Conservation (phyloP, 768 basidiomycete species). For the Termitomyces sp. region DNA sequence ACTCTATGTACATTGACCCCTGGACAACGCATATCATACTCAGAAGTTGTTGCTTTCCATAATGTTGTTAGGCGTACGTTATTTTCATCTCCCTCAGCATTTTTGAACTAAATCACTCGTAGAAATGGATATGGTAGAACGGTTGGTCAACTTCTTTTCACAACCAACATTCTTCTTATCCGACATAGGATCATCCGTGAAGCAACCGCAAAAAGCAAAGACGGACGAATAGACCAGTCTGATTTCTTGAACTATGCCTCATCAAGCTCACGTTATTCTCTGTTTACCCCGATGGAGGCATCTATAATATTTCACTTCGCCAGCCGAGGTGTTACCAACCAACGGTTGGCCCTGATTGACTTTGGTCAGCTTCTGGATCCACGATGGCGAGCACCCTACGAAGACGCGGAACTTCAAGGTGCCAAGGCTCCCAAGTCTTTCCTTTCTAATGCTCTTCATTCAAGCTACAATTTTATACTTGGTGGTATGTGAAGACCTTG, state of each 20-base stretch:
- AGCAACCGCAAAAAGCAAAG: conserved; percentile 84
- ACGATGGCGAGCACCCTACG: conserved; percentile 73
- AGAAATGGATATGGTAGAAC: conserved; percentile 98
- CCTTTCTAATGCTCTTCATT: conserved; percentile 53
- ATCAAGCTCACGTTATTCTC: conserved; percentile 82
- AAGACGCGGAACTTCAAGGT: conserved; percentile 33
- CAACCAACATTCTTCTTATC: conserved; percentile 4
- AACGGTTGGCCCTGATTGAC: conserved; percentile 79
- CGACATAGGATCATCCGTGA: conserved; percentile 73
- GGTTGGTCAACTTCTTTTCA: conserved; percentile 33
- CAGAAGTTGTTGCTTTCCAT: conserved; percentile 95
- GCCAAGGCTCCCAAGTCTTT: conserved; percentile 20
- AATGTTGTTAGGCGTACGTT: conserved; percentile 84
- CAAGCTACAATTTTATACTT: conserved; percentile 80
- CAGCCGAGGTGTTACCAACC: conserved; percentile 63
- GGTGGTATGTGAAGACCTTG: conserved; percentile 48
- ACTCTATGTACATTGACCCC: conserved; percentile 87
- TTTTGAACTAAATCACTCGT: conserved; percentile 4
- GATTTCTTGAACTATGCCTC: conserved; percentile 92
- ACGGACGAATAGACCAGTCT: conserved; percentile 92
- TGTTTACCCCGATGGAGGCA: conserved; percentile 98
- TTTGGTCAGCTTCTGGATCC: conserved; percentile 93
- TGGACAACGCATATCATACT: conserved; percentile 89
- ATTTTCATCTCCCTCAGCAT: background rate
- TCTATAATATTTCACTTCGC: conserved; percentile 98